Conservation (phyloP, 805 yeast genomes). For the Helenozyma baotianmanensis region DNA sequence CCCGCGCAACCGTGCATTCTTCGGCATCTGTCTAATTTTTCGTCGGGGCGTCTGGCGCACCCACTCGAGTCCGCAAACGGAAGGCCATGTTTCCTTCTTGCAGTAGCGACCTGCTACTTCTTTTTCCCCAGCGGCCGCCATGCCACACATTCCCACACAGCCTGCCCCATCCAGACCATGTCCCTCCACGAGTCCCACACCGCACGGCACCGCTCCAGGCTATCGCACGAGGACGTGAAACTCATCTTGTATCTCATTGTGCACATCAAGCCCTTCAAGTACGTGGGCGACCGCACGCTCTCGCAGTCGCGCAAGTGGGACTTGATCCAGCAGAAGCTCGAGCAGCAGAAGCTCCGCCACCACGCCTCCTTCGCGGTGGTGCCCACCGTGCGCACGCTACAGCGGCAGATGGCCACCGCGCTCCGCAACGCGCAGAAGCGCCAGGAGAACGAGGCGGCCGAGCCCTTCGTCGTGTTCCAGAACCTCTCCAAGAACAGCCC, state of each 20-base stretch:
- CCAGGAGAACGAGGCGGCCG: slow-evolving; percentile 1
- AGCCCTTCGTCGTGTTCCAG: slow-evolving; percentile 1
- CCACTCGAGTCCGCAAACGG: neutral
- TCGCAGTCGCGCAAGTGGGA: slow-evolving; percentile 36
- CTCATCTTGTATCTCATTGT: slow-evolving; percentile 27
- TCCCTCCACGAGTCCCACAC: neutral
- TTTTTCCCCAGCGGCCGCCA: too few relatives aligned
- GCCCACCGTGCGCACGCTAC: slow-evolving; percentile 36
- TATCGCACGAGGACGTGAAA: slow-evolving; percentile 24
- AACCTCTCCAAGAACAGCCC: slow-evolving; percentile 16
- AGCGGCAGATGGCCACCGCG: slow-evolving; percentile 31
- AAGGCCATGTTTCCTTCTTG: too few relatives aligned
- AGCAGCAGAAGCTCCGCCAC: slow-evolving; percentile 13
- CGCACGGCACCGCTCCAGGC: slow-evolving; percentile 19
- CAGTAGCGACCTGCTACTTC: too few relatives aligned
- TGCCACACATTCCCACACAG: too few relatives aligned
- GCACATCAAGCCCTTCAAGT: slow-evolving; percentile 32
- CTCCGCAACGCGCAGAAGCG: slow-evolving; percentile 21
- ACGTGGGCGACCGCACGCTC: slow-evolving; percentile 29
- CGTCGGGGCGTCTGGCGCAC: neutral
- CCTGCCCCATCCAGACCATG: too few relatives aligned
- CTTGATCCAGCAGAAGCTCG: slow-evolving; percentile 24
- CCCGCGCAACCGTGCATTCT: too few relatives aligned
- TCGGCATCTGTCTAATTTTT: neutral
- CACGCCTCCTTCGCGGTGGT: slow-evolving; percentile 12